These are phyloP conservation scores for Lenzites betulinus DNA, from an alignment of 768 basidiomycete species.

Conservation along the genomic window DNA sequence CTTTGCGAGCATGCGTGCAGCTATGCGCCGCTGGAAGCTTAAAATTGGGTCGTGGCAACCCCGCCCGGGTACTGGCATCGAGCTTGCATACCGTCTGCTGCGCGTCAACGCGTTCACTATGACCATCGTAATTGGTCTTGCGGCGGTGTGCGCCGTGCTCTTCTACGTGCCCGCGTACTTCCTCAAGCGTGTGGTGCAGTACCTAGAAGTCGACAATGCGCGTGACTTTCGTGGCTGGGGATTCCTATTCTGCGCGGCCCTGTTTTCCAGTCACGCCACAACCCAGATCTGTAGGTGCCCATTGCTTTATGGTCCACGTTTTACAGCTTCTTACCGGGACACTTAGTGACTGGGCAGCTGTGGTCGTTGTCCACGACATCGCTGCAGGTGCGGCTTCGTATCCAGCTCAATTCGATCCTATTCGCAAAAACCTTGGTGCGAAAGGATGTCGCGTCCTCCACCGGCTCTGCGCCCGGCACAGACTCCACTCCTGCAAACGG, in stretches of 20 bases:
- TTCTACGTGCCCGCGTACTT: slow-evolving; percentile 69
- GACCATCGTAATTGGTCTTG: slow-evolving; percentile 45
- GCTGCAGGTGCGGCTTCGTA: slow-evolving; percentile 67
- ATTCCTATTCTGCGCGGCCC: slow-evolving; percentile 62
- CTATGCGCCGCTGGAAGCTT: slow-evolving; percentile 52
- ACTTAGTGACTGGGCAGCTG: slow-evolving; percentile 63
- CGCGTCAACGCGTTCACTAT: slow-evolving; percentile 50
- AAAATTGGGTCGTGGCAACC: slow-evolving; percentile 61
- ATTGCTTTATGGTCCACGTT: not conserved
- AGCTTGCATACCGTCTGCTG: slow-evolving; percentile 60
- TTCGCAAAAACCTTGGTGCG: slow-evolving; percentile 86
- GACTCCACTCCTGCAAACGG: slow-evolving; percentile 9
- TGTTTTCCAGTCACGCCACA: slow-evolving; percentile 48
- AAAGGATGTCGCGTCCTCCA: slow-evolving; percentile 79
- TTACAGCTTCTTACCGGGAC: not conserved
- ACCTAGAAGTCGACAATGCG: slow-evolving; percentile 63
- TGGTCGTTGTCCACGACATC: slow-evolving; percentile 71
- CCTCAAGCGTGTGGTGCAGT: slow-evolving; percentile 57
- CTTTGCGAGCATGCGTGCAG: slow-evolving; percentile 64
- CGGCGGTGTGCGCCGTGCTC: slow-evolving; percentile 56
- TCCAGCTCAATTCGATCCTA: slow-evolving; percentile 81
- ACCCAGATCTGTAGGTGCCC: slow-evolving; percentile 44
- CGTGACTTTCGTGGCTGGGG: slow-evolving; percentile 67
- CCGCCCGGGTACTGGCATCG: slow-evolving; percentile 62
- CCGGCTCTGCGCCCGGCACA: slow-evolving; percentile 34